Conservation (phyloP, 2,329 filamentous ascomycete genomes). For the Neonectria punicea region DNA sequence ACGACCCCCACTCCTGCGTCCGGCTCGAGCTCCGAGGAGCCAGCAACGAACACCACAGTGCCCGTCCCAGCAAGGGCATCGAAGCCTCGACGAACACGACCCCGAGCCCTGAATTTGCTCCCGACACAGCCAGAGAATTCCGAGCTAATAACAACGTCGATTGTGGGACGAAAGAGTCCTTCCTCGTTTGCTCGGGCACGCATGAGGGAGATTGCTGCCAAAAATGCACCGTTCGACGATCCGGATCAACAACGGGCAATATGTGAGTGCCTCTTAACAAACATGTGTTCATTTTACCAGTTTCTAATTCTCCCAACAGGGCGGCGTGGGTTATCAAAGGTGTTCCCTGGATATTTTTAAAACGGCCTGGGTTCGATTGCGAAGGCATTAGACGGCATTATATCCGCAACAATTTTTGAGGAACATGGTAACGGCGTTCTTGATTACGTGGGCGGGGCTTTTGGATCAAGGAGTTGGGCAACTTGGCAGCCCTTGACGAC, state of each 20-base stretch:
- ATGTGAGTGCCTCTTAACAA: constrained; percentile 47
- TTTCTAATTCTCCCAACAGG: constrained; percentile 46
- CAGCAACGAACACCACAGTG: constrained; percentile 21
- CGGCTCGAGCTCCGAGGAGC: constrained; percentile 25
- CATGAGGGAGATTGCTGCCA: constrained; percentile 56
- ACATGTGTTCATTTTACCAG: neutral
- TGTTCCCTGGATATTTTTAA: constrained; percentile 55
- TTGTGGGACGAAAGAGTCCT: constrained; percentile 52
- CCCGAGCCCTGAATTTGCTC: constrained; percentile 47
- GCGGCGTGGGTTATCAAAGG: constrained; percentile 55
- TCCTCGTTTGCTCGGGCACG: constrained; percentile 57
- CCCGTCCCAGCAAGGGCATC: constrained; percentile 33
- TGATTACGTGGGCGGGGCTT: constrained; percentile 27
- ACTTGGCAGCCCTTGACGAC: constrained; percentile 15
- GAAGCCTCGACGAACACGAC: constrained; percentile 43
- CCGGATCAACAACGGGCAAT: constrained; percentile 52
- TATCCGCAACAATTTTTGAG: constrained; percentile 29
- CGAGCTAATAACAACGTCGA: constrained; percentile 42
- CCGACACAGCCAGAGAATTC: constrained; percentile 52
- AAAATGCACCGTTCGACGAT: constrained; percentile 56
- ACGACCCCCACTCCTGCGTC: constrained; percentile 10
- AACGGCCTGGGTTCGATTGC: constrained; percentile 11
- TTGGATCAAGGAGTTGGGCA: constrained; percentile 25
- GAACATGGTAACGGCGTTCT: constrained; percentile 47
- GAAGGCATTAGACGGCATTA: constrained; percentile 26